Base-by-base conservation (phyloP, 495 filamentous ascomycete genomes). In the Hypoxylon fragiforme region DNA sequence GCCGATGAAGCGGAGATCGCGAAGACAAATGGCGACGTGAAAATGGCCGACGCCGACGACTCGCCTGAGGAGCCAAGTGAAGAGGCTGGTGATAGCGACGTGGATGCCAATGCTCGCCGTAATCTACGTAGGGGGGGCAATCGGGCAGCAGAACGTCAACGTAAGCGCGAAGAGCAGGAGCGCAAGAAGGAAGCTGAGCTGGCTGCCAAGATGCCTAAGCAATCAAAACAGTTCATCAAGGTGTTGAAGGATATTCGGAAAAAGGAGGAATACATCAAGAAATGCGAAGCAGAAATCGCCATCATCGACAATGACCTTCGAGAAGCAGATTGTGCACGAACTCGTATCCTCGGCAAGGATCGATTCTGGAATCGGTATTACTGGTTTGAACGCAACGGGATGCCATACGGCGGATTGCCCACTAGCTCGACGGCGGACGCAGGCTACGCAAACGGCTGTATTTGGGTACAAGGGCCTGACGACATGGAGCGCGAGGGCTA, bases 331-430 rank as follows among this genome's bases (percentile, higher is more conserved):
- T 95, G 92, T 64, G 88, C 90, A 31, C 87, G 94, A 42, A 96
- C 91, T 11, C 85, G 87, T 48, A 84, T 90, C 44, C 79, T 98
- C 8, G 94, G 94, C 36, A 89, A 90, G 56, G 94, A 98, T 67
- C 83, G 94, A 18, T 98, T 95, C 76, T 96, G 90, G 84, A 98
- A 97, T 65, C 88, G 91, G 15, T 98, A 97, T 67, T 97, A 91
- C 77, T 98, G 92, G 92, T 96, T 97, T 67, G 94, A 98, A 71
- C 87, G 92, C 30, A 98, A 97, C 65, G 94, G 91, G 20, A 97
- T 97, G 94, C 95, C 94, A 1, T 96, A 90, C 66, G 90, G 77
- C 38, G 95, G 95, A 1, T 75, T 96, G 50, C 92, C 91, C 0
- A 78, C 81, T 54, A 94, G 90, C 71, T 97, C 91, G 3, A 97